Evolutionary conservation across 805 yeast species (phyloP), one percentile per base, ranked within the genome.

Genomic region (Isabelozyma heimii): DNA sequence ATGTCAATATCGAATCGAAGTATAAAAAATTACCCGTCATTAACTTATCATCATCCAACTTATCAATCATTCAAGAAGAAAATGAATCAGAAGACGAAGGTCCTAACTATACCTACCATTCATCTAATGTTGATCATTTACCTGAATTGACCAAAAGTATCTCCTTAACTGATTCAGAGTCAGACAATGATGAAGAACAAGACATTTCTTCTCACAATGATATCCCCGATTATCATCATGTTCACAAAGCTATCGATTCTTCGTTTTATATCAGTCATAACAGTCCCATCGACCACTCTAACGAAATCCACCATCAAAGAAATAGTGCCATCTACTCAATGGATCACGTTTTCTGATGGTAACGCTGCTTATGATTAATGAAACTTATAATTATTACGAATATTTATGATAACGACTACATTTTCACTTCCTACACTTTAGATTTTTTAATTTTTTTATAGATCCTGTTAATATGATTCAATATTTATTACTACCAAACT

Each of bases 281-380:
- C 50, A 14, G 49, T 35, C 37, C 35, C 38, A 16, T 40, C 37
- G 37, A 48, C 47, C 47, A 52, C 26, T 41, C 40, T 13, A 38
- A 44, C 35, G 43, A 45, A 51, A 30, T 30, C n/a, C 52, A 49
- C 43, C 69, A 64, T 44, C 63, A 57, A 43, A 55, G 69, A 47
- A 53, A 52, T 44, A 57, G 63, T 45, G 76, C 79, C 3, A 55
- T 63, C 17, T 65, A 74, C 30, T 68, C 78, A 5, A 54, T 77
- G 50, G 71, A 61, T 43, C 77, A 73, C 49, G 68, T 76, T 7
- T 65, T 72, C 46, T 62, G 63, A 28, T 54, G 12, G 24, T 20
- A 20, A 20, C 5, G n/a, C 17, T 37, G 14, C 40, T 37, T n/a
- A 37, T 37, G 40, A 37, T 15, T 37, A 2, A 30, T 5, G 40